Percentiles rank a stretch among this genome's conserved stretches.
phyloP scores from a whole-genome alignment of 352 stramenopile genomes.

The Thalassiosira oceanica region DNA sequence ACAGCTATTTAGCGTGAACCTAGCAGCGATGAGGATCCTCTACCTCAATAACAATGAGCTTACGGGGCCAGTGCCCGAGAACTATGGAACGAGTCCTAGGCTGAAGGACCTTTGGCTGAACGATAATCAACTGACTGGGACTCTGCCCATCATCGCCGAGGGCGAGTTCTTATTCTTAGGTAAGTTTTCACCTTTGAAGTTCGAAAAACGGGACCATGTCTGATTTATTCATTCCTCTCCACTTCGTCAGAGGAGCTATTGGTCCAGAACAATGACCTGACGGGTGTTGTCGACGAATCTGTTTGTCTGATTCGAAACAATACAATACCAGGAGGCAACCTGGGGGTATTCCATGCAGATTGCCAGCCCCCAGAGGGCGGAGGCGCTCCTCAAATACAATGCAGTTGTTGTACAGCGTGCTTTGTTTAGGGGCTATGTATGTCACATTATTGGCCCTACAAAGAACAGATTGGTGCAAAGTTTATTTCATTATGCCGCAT shows the following conservation, averaged over 20 bases:
- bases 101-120: constrained; percentile 51
- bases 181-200: constrained; percentile 18
- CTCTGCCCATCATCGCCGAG: constrained; percentile 39
- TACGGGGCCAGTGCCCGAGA: constrained; percentile 56
- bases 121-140: constrained; percentile 49
- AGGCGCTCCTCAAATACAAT: constrained; percentile 43
- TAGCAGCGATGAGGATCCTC: constrained; percentile 34
- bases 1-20: constrained; percentile 5
- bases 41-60: constrained; percentile 69
- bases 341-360: constrained; percentile 53
- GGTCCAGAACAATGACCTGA: constrained; percentile 53
- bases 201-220: background rate
- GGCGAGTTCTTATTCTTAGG: constrained; percentile 52
- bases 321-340: constrained; percentile 26
- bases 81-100: constrained; percentile 25
- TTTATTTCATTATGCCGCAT: no score
- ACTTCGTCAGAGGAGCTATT: constrained; percentile 43
- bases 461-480: no score
- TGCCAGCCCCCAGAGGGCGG: constrained; percentile 38
- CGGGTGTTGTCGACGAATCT: constrained; percentile 43
- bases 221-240: background rate
- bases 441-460: no score
- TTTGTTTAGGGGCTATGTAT: constrained; percentile 52
- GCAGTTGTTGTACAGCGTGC: constrained; percentile 56
- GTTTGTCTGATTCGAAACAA: constrained; percentile 47